Evolutionary conservation across 495 filamentous ascomycete genomes (phyloP), one percentile per base, ranked within the genome.

Genomic region (Daldinia caldariorum): DNA sequence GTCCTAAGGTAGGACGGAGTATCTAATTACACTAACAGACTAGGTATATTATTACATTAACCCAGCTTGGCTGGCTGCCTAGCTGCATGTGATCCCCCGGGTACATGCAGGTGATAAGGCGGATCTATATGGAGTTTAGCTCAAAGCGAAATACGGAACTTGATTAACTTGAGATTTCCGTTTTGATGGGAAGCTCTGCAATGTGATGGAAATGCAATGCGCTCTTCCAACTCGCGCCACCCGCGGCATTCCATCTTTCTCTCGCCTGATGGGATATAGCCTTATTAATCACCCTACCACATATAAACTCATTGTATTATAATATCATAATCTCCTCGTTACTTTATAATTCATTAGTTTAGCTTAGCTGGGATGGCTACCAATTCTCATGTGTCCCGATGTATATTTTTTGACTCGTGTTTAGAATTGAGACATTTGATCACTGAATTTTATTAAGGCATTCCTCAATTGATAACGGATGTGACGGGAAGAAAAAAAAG

Each of bases 401-500:
- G 31, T 58, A 51, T 56, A 63, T 58, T 58, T 58, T 58, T 38
- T 63, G n/a, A 47, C 49, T 63, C n/a, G 55, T 31, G 1, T 45
- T 55, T 47, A 20, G 32, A 39, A 67, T 38, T 72, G 51, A 72
- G 38, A 67, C n/a, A 64, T 63, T 49, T 39, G 41, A 45, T 43
- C 26, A 34, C 7, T 34, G 6, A 22, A 26, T 2, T 2, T 22
- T 9, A 18, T 49, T 47, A 57, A 47, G 38, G 6, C 29, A 5
- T 4, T 67, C 39, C 55, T 68, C 34, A 4, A 35, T 61, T 61
- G 32, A 68, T 22, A 2, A 12, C 69, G 70, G 70, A 72, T 72
- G 56, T 58, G 64, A 68, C 70, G 70, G 70, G 70, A 43, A 26
- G 3, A 26, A 26, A 26, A 26, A 26, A 26, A 26, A 26, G 3